Evolutionary conservation across 352 stramenopile genomes (phyloP).

Genomic region (Peronospora tabacina): DNA sequence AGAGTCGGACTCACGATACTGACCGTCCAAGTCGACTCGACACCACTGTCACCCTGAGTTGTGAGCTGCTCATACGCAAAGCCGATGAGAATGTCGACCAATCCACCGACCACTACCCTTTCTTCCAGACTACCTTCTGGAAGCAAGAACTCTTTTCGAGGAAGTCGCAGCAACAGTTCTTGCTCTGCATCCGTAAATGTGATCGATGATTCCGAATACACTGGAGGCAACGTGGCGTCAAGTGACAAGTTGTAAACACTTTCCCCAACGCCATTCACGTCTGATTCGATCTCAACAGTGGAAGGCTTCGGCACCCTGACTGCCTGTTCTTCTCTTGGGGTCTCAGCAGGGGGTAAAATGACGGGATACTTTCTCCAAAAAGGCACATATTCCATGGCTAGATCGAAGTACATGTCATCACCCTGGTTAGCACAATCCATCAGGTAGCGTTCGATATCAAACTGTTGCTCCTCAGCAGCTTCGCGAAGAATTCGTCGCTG

Average conservation of each 20-base stretch:
- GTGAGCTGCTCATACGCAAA: constrained; percentile 95
- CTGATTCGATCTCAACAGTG: constrained; percentile 35
- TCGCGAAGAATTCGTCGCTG: constrained; percentile 71
- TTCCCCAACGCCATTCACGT: constrained; percentile 19
- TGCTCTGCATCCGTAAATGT: constrained; percentile 54
- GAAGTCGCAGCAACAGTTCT: constrained; percentile 65
- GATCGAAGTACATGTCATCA: constrained; percentile 91
- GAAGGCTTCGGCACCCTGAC: constrained; percentile 17
- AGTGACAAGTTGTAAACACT: constrained; percentile 23
- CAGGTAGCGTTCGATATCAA: constrained; percentile 94
- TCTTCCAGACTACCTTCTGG: constrained; percentile 46
- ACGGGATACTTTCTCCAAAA: constrained; percentile 79
- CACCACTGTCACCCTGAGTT: constrained; percentile 90
- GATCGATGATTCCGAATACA: constrained; percentile 4
- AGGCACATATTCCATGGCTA: constrained; percentile 84
- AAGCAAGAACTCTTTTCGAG: constrained; percentile 79
- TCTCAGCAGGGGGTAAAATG: not conserved
- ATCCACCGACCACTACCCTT: constrained; percentile 57
- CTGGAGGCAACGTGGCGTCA: constrained; percentile 4
- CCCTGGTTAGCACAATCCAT: constrained; percentile 86
- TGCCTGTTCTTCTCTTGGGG: constrained; percentile 6
- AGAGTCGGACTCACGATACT: constrained; percentile 92
- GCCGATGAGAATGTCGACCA: constrained; percentile 92
- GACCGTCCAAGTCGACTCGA: constrained; percentile 96
- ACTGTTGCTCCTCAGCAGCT: constrained; percentile 86